Conservation (phyloP, 202 grass and related monocot species). For the Bolboschoenoplectus hybrid region DNA sequence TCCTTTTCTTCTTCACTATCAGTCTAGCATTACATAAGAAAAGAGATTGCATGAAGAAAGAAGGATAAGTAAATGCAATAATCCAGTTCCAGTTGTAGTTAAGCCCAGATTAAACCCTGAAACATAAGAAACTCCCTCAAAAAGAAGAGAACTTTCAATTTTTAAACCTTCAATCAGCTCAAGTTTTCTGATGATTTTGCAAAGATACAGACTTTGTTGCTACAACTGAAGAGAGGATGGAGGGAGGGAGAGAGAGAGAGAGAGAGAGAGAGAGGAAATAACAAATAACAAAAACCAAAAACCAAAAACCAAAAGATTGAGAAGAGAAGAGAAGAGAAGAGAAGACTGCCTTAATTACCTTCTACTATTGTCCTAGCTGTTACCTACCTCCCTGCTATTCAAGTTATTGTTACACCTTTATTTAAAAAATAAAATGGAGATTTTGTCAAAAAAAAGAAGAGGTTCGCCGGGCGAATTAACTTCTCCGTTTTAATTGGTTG, state of each 20-base stretch:
- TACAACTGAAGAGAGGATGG: background rate
- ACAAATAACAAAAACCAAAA: background rate
- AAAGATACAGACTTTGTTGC: background rate
- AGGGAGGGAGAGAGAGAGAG: too few relatives aligned
- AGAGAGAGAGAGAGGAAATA: too few relatives aligned
- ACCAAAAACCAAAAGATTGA: background rate
- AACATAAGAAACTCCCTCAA: background rate
- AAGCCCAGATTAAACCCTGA: background rate
- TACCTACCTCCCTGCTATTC: conserved; percentile 8
- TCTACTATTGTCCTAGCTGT: background rate
- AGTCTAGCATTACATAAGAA: conserved; percentile 6
- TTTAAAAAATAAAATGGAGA: background rate
- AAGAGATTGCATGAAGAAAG: background rate
- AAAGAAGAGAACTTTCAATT: background rate
- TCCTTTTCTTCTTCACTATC: background rate
- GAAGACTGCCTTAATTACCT: conserved; percentile 2
- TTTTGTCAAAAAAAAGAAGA: background rate
- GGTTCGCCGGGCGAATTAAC: background rate
- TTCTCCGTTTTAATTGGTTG: conserved; percentile 2
- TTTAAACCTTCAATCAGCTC: background rate
- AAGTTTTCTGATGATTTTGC: background rate
- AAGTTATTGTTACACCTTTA: background rate
- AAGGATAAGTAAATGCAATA: background rate
- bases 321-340: background rate
- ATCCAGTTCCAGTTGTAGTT: background rate